Base-by-base conservation (phyloP, 306 rosid genomes). In the Oxytropis ochrocephala region DNA sequence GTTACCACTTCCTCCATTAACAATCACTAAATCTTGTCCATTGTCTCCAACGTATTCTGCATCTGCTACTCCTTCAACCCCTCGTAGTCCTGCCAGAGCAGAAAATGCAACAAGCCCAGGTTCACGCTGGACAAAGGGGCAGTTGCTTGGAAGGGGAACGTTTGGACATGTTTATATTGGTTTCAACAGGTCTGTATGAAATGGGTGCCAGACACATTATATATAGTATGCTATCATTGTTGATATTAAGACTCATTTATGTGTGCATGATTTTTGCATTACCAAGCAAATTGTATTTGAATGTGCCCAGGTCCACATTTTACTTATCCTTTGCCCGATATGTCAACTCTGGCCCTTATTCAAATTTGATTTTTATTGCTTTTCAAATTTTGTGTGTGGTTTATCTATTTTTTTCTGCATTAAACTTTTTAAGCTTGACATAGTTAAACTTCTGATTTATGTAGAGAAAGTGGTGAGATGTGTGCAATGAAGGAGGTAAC, bases 401-500 rank as follows among this genome's bases (percentile, higher is more conserved):
- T 64, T 57, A 67, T 74, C 39, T n/a, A n/a, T 56, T 41, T 43
- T 62, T 32, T 48, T 64, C 52, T 14, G 30, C 48, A 56, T 65
- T n/a, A 61, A 12, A 18, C 59, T 36, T 33, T 70, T 50, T 47
- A 33, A 73, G 73, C 21, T 73, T 86, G 55, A 77, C 78, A 71
- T 74, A 30, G 9, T 76, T 75, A 36, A 38, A 39, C 38, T 80
- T 84, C 54, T 74, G 54, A 70, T 60, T 61, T 73, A 51, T 91
- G 90, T 91, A 92, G 98, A 55, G 96, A 90, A 81, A 90, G 80
- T 61, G 98, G 98, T 24, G 98, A 90, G 78, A 88, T 92, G 98
- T 92, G 98, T 79, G 98, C 98, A 58, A 92, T 92, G 98, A 92
- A 92, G 86, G 98, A 92, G 87, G 98, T 92, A 42, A 86, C 88